phyloP scores from a whole-genome alignment of 179 eudicot species.

The Beta corolliflora region DNA sequence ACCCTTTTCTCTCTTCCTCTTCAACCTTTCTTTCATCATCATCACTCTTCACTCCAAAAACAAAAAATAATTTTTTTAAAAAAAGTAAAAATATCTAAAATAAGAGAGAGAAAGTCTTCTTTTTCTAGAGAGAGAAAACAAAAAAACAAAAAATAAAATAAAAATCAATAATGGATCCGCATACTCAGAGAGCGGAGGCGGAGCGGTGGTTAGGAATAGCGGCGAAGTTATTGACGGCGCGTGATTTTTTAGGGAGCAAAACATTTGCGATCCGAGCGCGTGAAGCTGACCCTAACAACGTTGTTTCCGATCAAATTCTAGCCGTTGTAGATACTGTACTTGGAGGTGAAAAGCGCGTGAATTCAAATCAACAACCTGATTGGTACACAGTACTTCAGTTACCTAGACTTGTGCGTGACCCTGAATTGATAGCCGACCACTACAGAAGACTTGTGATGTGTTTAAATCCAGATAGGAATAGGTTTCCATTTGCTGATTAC shows the following conservation, averaged over 20 bases:
- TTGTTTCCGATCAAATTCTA: conserved; percentile 60
- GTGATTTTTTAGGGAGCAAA: conserved; percentile 67
- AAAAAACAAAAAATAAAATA: background rate
- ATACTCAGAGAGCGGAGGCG: conserved; percentile 57
- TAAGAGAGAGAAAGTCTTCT: background rate
- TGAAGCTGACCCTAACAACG: conserved; percentile 72
- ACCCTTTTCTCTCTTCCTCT: background rate
- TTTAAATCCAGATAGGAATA: conserved; percentile 52
- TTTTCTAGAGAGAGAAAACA: background rate
- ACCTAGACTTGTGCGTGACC: conserved; percentile 45
- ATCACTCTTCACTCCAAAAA: too few species aligned
- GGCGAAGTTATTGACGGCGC: conserved; percentile 57
- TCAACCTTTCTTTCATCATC: background rate
- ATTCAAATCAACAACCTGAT: conserved; percentile 43
- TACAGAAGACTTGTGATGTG: conserved; percentile 52
- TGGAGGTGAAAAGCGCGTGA: conserved; percentile 61
- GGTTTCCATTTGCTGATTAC: conserved; percentile 59
- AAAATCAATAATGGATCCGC: conserved; percentile 43
- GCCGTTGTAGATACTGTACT: conserved; percentile 75
- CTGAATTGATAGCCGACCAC: conserved; percentile 56
- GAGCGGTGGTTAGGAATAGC: conserved; percentile 75
- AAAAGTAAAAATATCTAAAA: background rate
- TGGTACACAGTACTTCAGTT: conserved; percentile 77
- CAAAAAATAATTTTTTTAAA: too few species aligned
- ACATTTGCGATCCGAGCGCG: conserved; percentile 81